A percentile compares a stretch with the other conserved stretches of the same genome.
Evolutionary conservation across 257 asterid genomes (phyloP).

Genomic region (Cynanchum wilfordii): DNA sequence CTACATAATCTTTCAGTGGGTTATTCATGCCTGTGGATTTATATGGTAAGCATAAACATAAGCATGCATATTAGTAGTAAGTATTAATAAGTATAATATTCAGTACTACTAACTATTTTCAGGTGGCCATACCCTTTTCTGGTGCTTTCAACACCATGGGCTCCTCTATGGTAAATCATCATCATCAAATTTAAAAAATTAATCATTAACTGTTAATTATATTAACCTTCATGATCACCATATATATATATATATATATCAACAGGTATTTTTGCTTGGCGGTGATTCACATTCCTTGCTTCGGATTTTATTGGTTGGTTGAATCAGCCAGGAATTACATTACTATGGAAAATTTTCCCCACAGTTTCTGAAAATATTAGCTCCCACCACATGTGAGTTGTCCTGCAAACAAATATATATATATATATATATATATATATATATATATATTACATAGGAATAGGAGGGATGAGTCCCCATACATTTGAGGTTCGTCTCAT

Average conservation of each 20-base stretch:
- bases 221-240: neutral
- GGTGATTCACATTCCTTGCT: conserved; percentile 70
- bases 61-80: too few species aligned
- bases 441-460: too few species aligned
- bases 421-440: too few species aligned
- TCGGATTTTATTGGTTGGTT: conserved; percentile 50
- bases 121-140: conserved; percentile 99
- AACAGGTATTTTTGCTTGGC: conserved; percentile 66
- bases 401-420: too few species aligned
- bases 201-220: too few species aligned
- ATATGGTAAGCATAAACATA: conserved; percentile 45
- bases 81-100: too few species aligned
- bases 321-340: conserved; percentile 41
- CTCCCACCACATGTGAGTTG: too few species aligned
- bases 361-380: too few species aligned
- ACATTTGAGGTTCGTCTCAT: too few species aligned
- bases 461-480: too few species aligned
- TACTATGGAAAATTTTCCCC: conserved; percentile 44
- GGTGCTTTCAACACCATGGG: conserved; percentile 65
- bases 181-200: too few species aligned
- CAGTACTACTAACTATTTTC: conserved; percentile 14
- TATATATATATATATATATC: neutral
- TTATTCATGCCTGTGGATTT: conserved; percentile 65
- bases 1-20: conserved; percentile 69
- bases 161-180: conserved; percentile 62